Conservation (phyloP, 768 basidiomycete species). For the Asterophora lycoperdoides region DNA sequence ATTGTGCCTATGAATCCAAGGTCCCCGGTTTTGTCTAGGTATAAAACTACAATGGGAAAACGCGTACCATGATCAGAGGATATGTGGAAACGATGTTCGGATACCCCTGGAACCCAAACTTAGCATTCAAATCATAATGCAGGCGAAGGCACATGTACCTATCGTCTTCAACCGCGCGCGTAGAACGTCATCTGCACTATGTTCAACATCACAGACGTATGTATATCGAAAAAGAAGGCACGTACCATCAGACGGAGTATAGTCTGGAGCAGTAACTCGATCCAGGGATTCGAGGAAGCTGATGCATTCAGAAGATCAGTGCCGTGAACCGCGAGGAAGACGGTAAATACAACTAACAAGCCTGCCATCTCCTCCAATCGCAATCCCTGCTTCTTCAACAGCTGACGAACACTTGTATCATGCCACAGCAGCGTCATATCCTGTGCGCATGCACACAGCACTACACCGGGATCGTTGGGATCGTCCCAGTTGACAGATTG, state of each 20-base stretch:
- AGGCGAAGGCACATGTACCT: conserved; percentile 22
- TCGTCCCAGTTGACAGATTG: conserved; percentile 39
- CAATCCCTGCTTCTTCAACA: conserved; percentile 51
- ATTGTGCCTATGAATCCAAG: conserved; percentile 17
- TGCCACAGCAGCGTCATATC: conserved; percentile 67
- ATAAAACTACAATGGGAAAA: background rate
- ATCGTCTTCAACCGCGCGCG: conserved; percentile 64
- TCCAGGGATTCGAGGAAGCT: conserved; percentile 70
- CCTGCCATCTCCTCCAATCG: conserved; percentile 66
- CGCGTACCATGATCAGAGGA: conserved; percentile 32
- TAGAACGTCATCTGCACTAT: conserved; percentile 59
- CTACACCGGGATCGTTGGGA: conserved; percentile 50
- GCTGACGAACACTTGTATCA: conserved; percentile 46
- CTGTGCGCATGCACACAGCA: conserved; percentile 54
- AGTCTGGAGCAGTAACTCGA: conserved; percentile 57
- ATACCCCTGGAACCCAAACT: conserved; percentile 43
- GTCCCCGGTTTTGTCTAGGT: background rate
- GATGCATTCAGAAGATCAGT: conserved; percentile 21
- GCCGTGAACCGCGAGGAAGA: conserved; percentile 2
- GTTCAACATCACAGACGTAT: background rate
- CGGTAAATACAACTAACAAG: conserved; percentile 48
- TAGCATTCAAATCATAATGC: background rate
- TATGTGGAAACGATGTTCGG: conserved; percentile 68
- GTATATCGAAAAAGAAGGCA: background rate
- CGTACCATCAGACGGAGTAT: conserved; percentile 64